Evolutionary conservation across 2,329 filamentous ascomycete species (phyloP).

Genomic region (Stromatinia cepivora): DNA sequence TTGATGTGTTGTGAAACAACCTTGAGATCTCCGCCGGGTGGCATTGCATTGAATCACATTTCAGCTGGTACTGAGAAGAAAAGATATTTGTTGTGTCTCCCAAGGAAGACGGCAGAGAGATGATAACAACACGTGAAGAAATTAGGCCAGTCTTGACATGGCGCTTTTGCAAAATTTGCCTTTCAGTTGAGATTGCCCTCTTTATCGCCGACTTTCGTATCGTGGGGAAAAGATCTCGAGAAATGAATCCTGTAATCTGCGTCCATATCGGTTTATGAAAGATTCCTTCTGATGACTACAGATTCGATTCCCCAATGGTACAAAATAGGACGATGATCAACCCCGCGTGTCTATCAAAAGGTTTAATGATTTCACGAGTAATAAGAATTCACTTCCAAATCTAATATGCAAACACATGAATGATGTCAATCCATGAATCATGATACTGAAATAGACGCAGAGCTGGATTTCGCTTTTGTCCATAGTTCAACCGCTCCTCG

Average conservation of each 20-base stretch:
- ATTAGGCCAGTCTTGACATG: not conserved
- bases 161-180: not conserved
- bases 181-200: no score
- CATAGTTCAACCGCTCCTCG: not conserved
- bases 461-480: not conserved
- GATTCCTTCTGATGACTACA: no score
- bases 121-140: not conserved
- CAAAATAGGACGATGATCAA: not conserved
- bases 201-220: not conserved
- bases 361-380: not conserved
- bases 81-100: no score
- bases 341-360: not conserved
- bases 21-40: no score
- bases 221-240: fast-evolving
- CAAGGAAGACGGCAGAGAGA: not conserved
- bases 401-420: fast-evolving
- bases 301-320: no score
- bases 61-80: not conserved
- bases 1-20: not conserved
- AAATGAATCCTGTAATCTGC: not conserved
- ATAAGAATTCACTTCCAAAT: not conserved
- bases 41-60: not conserved
- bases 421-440: not conserved
- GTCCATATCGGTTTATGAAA: no score
- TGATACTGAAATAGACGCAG: not conserved